A percentile compares a stretch with the other conserved stretches of the same genome.
Conservation (phyloP, 23 red algal genomes). For the Gracilaria caudata region DNA sequence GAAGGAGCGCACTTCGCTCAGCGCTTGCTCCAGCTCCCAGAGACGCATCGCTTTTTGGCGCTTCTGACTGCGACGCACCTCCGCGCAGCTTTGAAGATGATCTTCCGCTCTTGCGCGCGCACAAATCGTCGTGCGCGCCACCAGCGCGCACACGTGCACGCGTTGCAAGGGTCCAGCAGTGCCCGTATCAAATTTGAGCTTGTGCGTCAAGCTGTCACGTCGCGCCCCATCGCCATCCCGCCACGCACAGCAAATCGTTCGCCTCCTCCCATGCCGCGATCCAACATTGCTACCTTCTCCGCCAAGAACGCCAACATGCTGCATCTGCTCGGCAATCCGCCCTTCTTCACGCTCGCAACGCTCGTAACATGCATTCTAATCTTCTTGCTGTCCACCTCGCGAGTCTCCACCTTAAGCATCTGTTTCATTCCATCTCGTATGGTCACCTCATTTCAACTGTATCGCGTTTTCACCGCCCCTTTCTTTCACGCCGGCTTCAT, state of each 20-base stretch:
- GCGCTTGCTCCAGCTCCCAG: constrained; percentile 31
- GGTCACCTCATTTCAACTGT: constrained; percentile 17
- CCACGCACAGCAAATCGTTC: background rate
- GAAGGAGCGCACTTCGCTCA: constrained; percentile 61
- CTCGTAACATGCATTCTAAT: constrained; percentile 2
- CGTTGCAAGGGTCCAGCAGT: background rate
- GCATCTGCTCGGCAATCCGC: constrained; percentile 45
- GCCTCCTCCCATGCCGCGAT: background rate
- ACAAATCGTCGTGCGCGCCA: no score
- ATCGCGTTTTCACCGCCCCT: constrained; percentile 52
- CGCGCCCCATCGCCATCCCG: background rate
- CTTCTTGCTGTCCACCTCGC: constrained; percentile 1
- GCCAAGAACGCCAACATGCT: constrained; percentile 37
- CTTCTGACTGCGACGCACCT: no score
- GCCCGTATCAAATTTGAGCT: no score
- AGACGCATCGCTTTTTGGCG: background rate
- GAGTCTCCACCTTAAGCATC: background rate
- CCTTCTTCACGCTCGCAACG: constrained; percentile 24
- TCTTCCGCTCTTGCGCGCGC: no score
- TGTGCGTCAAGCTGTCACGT: no score
- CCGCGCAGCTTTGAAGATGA: no score
- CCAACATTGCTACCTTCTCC: background rate
- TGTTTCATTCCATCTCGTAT: constrained; percentile 37
- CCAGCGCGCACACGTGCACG: background rate
- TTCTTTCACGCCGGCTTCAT: constrained; percentile 74